Conservation (phyloP, 2,329 filamentous ascomycete genomes). For the Zarea fungicola region DNA sequence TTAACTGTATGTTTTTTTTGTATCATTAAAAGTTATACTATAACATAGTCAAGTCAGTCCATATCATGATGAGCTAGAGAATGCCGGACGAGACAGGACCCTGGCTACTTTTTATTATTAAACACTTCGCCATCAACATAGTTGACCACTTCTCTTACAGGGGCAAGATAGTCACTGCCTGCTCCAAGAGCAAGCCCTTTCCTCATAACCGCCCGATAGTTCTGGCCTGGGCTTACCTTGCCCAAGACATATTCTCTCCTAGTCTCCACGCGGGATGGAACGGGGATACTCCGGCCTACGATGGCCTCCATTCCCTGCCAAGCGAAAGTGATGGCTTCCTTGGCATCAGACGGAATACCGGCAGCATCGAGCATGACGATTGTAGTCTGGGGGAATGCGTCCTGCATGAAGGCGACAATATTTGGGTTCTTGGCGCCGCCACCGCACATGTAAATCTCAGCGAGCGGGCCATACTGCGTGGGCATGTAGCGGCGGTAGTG, state of each 20-base stretch:
- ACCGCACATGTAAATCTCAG: constrained; percentile 57
- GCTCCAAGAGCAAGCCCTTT: constrained; percentile 48
- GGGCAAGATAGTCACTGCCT: constrained; percentile 34
- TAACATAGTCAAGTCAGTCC: too few species aligned
- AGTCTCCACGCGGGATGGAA: constrained; percentile 49
- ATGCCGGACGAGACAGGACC: too few species aligned
- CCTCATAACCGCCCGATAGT: constrained; percentile 48
- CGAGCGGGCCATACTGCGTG: constrained; percentile 33
- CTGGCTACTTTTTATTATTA: constrained; percentile 29
- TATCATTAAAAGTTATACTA: too few species aligned
- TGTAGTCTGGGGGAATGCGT: constrained; percentile 39
- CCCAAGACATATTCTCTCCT: constrained; percentile 46
- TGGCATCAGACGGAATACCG: constrained; percentile 51
- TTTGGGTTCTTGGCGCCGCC: constrained; percentile 54
- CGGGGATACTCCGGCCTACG: constrained; percentile 48
- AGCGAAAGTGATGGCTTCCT: constrained; percentile 51
- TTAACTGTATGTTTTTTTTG: too few species aligned
- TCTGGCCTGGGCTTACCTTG: constrained; percentile 48
- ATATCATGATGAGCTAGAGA: too few species aligned
- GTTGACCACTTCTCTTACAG: constrained; percentile 47
- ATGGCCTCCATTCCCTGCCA: constrained; percentile 57
- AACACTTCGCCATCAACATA: constrained; percentile 43
- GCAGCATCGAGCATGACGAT: constrained; percentile 53
- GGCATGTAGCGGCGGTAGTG: constrained; percentile 44
- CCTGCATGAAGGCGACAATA: constrained; percentile 47